Evolutionary conservation across 2,329 filamentous ascomycete genomes (phyloP), one percentile per base, ranked within the genome.

Genomic region (Colletotrichum sp.): DNA sequence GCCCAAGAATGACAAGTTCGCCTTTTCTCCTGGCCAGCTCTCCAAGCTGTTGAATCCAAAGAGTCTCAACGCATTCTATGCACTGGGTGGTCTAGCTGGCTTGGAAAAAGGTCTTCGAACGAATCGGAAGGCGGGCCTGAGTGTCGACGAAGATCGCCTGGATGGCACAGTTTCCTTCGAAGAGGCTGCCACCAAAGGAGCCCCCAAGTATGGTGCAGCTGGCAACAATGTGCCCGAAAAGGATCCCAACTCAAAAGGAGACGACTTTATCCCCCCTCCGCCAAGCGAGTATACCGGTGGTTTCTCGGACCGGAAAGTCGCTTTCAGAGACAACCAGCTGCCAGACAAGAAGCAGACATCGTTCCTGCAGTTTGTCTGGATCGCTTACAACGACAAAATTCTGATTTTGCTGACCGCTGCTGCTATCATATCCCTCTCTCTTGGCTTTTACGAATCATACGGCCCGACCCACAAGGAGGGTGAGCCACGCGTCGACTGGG

Each of bases 21-120:
- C 93, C 10, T 95, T 93, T 79, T 90, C 92, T 0, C 93, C 93
- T 13, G 94, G 94, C 28, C 94, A 94, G 79, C 85, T 95, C 79
- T 92, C 91, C 77, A 96, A 96, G 84, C 85, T 97, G 8, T 87
- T 96, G 67, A 96, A 96, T 77, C 94, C 95, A 1, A 97, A 97
- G 84, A 96, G 90, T 79, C 86, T 94, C 75, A 87, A 90, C 30
- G 94, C 94, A 6, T 95, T 96, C 76, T 92, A 94, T 78, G 94
- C 94, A 7, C 84, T 97, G 4, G 95, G 95, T 70, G 95, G 95
- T 64, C 82, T 96, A 7, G 86, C 85, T 10, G 95, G 95, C 3
- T 82, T 97, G 24, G 94, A 95, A 80, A 95, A 92, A 80, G 95
- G 95, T 1, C 82, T 97, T 12, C 88, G 92, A 73, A 93, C 94